phyloP scores from a whole-genome alignment of 2,329 filamentous ascomycete species.

The Graphiopsis chlorocephala region DNA sequence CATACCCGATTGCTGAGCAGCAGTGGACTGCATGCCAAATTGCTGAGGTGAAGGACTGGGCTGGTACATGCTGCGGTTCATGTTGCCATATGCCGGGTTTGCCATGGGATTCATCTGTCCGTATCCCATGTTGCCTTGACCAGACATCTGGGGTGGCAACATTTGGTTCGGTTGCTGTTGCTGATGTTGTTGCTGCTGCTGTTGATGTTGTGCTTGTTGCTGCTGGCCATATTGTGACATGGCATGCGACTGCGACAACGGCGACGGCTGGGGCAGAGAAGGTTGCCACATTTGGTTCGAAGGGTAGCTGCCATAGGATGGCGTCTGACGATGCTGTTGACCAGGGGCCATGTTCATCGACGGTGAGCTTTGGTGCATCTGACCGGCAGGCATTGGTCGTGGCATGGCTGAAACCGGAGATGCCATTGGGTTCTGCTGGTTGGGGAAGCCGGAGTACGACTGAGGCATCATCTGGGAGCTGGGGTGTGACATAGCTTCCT shows the following conservation, averaged over 20 bases:
- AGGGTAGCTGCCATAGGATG: constrained; percentile 45
- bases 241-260: constrained; percentile 44
- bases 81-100: constrained; percentile 41
- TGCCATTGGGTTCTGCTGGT: constrained; percentile 70
- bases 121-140: constrained; percentile 44
- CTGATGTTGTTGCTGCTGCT: constrained; percentile 46
- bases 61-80: constrained; percentile 51
- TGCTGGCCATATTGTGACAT: constrained; percentile 46
- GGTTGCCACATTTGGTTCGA: constrained; percentile 50
- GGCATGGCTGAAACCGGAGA: constrained; percentile 70
- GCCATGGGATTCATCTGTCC: constrained; percentile 47
- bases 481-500: constrained; percentile 56
- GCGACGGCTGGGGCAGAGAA: constrained; percentile 46
- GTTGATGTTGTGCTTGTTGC: constrained; percentile 48
- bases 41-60: constrained; percentile 44
- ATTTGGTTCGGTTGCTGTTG: constrained; percentile 50
- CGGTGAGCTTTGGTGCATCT: constrained; percentile 57
- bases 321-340: constrained; percentile 38
- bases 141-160: constrained; percentile 49
- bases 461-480: constrained; percentile 54
- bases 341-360: constrained; percentile 46
- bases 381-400: constrained; percentile 49
- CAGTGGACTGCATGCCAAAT: constrained; percentile 38
- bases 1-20: constrained; percentile 51
- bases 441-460: constrained; percentile 68